Evolutionary conservation across 495 filamentous ascomycete genomes (phyloP).

Genomic region (Staphylotrichum longicolle): DNA sequence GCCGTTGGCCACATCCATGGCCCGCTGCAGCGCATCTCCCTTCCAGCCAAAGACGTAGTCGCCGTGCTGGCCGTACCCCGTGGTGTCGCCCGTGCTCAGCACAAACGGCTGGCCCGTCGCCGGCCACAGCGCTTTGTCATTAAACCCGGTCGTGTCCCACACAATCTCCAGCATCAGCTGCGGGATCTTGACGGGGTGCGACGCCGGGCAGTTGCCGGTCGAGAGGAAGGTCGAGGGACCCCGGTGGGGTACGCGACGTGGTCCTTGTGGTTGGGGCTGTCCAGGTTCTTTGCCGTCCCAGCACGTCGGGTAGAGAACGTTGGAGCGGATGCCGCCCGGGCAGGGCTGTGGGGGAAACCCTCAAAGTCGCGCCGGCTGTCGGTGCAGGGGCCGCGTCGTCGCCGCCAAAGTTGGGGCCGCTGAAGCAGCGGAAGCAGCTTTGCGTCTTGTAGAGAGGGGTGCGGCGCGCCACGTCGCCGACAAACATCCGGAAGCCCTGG

Average conservation of each 20-base stretch:
- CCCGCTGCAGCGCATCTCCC: constrained; percentile 33
- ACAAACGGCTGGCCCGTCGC: constrained; percentile 44
- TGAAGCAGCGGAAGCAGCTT: constrained; percentile 47
- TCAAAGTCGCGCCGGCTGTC: constrained; percentile 37
- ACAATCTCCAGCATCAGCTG: constrained; percentile 45
- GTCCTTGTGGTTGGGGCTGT: constrained; percentile 41
- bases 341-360: constrained; percentile 34
- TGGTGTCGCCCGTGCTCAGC: constrained; percentile 42
- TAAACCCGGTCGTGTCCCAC: constrained; percentile 42
- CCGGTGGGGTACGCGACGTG: constrained; percentile 42
- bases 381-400: constrained; percentile 38
- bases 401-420: constrained; percentile 40
- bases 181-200: constrained; percentile 44
- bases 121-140: constrained; percentile 41
- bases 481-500: constrained; percentile 40
- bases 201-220: constrained; percentile 43
- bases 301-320: constrained; percentile 46
- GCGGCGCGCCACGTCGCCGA: constrained; percentile 34
- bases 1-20: constrained; percentile 41
- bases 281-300: constrained; percentile 42
- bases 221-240: constrained; percentile 36
- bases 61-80: constrained; percentile 45
- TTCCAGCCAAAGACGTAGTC: constrained; percentile 43
- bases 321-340: constrained; percentile 43
- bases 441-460: constrained; percentile 35